A percentile compares a stretch with the other conserved stretches of the same genome.
Conservation (phyloP, 768 basidiomycete species). For the Tulasnella sp. region DNA sequence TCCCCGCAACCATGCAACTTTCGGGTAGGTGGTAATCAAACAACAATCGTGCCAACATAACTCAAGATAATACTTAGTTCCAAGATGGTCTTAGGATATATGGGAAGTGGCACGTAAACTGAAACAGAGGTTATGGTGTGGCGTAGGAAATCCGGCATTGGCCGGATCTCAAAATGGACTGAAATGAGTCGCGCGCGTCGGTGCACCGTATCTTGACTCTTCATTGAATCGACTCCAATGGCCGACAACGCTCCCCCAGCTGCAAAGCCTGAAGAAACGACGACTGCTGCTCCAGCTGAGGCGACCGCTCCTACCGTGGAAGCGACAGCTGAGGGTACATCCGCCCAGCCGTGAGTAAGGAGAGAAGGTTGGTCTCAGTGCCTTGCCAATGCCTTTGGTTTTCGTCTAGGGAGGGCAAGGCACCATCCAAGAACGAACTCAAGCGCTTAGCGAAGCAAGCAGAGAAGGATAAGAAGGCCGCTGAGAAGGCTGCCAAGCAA, state of each 20-base stretch:
- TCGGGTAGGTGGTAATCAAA: too few relatives aligned
- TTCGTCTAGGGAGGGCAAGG: neutral
- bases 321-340: neutral
- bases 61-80: too few relatives aligned
- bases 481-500: slow-evolving; percentile 81
- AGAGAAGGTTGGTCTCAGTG: neutral
- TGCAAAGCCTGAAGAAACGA: neutral
- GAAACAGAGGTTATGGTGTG: neutral
- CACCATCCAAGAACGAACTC: slow-evolving; percentile 80
- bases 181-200: slow-evolving; percentile 16
- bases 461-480: slow-evolving; percentile 87
- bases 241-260: slow-evolving; percentile 16
- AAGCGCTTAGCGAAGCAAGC: slow-evolving; percentile 91
- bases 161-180: neutral
- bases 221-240: neutral
- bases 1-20: too few relatives aligned
- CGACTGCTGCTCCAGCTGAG: neutral
- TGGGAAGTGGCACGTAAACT: neutral
- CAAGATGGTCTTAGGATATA: too few relatives aligned
- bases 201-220: slow-evolving; percentile 15
- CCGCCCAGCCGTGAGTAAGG: neutral
- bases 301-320: neutral
- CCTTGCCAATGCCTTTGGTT: neutral
- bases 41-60: too few relatives aligned
- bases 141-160: slow-evolving; percentile 1